Percentiles rank a stretch among this genome's conserved stretches.
Conservation (phyloP, 306 rosid species). For the Aeschynomene evenia region DNA sequence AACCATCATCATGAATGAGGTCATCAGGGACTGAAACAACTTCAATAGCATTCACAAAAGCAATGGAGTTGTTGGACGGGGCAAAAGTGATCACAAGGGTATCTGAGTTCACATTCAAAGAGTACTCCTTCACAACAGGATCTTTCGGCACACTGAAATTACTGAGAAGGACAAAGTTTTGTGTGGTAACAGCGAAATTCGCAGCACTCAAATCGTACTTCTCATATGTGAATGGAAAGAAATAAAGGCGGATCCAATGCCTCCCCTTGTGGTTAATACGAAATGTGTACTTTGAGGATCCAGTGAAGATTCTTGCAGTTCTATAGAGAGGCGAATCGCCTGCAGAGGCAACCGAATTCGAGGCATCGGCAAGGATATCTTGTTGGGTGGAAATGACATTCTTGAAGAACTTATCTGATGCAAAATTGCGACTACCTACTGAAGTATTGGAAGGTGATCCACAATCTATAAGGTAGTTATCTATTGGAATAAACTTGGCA, state of each 20-base stretch:
- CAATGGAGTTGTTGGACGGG: constrained; percentile 61
- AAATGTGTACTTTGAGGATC: constrained; percentile 64
- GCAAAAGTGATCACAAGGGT: constrained; percentile 59
- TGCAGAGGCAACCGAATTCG: constrained; percentile 41
- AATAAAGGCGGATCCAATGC: constrained; percentile 94
- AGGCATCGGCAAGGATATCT: constrained; percentile 54
- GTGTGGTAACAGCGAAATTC: constrained; percentile 60
- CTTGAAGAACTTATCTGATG: constrained; percentile 60
- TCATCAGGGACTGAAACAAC: constrained; percentile 80
- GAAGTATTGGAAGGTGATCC: constrained; percentile 61
- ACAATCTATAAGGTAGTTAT: constrained; percentile 85
- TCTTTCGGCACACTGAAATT: constrained; percentile 48
- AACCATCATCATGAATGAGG: constrained; percentile 59
- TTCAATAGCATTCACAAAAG: constrained; percentile 83
- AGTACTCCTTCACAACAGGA: constrained; percentile 61
- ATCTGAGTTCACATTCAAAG: constrained; percentile 51
- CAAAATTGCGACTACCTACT: constrained; percentile 55
- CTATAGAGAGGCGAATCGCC: constrained; percentile 54
- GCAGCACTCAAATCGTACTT: constrained; percentile 56
- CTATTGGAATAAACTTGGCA: constrained; percentile 53
- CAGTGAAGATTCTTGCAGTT: constrained; percentile 75
- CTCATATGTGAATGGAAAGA: constrained; percentile 57
- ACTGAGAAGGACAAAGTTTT: constrained; percentile 48
- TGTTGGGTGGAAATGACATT: constrained; percentile 59
- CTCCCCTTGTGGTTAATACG: constrained; percentile 56